Evolutionary conservation across 768 basidiomycete genomes (phyloP).

Genomic region (Boletus rubropictus): DNA sequence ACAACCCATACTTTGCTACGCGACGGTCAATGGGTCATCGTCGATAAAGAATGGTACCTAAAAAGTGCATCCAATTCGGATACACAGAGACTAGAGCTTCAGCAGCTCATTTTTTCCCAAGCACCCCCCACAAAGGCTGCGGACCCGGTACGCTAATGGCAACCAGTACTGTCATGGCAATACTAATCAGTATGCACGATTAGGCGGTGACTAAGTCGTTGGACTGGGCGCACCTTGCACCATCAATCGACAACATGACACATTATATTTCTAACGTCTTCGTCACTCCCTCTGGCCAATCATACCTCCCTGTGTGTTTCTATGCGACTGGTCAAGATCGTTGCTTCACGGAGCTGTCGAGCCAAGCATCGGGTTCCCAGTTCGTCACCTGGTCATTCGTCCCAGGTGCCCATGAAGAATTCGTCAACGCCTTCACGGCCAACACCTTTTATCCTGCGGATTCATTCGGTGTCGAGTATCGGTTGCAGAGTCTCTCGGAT

Average conservation of each 20-base stretch:
- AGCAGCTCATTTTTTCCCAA: constrained; percentile 64
- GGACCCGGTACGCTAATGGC: constrained; percentile 29
- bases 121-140: constrained; percentile 35
- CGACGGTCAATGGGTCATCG: constrained; percentile 56
- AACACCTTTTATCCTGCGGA: constrained; percentile 29
- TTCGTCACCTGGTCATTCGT: constrained; percentile 48
- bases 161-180: background rate
- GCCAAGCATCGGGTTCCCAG: constrained; percentile 33
- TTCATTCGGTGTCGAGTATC: constrained; percentile 42
- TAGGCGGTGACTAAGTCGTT: constrained; percentile 30
- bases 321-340: constrained; percentile 20
- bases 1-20: constrained; percentile 53
- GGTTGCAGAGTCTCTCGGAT: constrained; percentile 41
- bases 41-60: constrained; percentile 50
- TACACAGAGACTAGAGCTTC: constrained; percentile 52
- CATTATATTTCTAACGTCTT: constrained; percentile 41
- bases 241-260: constrained; percentile 45
- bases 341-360: constrained; percentile 40
- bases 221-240: constrained; percentile 38
- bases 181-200: constrained; percentile 2
- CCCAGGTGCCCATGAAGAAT: constrained; percentile 47
- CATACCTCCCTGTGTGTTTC: constrained; percentile 52
- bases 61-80: constrained; percentile 28
- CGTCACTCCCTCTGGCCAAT: constrained; percentile 37
- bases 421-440: constrained; percentile 37